Conservation (phyloP, 208 protist species). For the Wallacemonas sp. region DNA sequence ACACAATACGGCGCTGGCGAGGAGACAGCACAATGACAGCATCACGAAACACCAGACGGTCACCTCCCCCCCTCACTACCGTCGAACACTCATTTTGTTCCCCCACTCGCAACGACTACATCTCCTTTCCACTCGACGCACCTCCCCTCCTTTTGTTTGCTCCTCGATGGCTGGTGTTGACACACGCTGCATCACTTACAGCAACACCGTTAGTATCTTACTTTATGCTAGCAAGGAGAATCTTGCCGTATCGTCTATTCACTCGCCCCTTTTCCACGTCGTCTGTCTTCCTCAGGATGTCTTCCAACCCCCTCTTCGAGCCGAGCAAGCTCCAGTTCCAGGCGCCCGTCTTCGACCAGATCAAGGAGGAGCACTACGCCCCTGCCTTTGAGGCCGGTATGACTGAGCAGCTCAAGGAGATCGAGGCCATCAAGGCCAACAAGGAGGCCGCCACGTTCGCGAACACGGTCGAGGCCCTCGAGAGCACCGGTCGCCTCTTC, state of each 20-base stretch:
- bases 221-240: background rate
- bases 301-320: conserved; percentile 40
- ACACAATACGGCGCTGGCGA: no score
- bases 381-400: conserved; percentile 52
- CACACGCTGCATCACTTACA: no score
- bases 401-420: conserved; percentile 44
- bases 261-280: conserved; percentile 9
- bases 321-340: conserved; percentile 40
- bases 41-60: no score
- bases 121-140: no score
- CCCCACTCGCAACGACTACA: no score
- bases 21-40: no score
- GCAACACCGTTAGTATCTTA: no score
- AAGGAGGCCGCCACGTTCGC: conserved; percentile 39
- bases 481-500: conserved; percentile 36
- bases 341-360: conserved; percentile 41
- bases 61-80: no score
- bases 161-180: no score
- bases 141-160: no score
- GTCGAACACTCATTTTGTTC: no score
- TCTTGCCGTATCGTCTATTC: conserved; percentile 9
- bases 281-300: conserved; percentile 8
- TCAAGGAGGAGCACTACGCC: conserved; percentile 46
- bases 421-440: conserved; percentile 36
- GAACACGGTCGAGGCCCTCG: conserved; percentile 57